A percentile compares a stretch with the other conserved stretches of the same genome.
Evolutionary conservation across 345 rosid genomes (phyloP).

Genomic region (Acer campestre): DNA sequence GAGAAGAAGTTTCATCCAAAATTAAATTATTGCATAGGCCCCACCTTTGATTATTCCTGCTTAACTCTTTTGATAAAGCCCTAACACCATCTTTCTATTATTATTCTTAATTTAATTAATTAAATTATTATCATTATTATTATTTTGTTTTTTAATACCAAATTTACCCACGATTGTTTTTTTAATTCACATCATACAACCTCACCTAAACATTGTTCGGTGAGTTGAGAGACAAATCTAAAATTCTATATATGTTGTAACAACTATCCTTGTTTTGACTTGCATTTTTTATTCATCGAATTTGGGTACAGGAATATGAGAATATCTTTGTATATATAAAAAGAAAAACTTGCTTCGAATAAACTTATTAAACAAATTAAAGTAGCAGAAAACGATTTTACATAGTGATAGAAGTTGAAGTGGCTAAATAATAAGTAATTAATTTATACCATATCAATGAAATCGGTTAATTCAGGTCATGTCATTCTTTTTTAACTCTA

Average conservation of each 20-base stretch:
- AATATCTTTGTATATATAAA: not conserved
- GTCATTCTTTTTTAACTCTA: no score
- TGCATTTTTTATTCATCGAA: not conserved
- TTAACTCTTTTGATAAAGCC: constrained; percentile 62
- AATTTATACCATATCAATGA: no score
- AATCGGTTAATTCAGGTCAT: no score
- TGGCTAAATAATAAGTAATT: no score
- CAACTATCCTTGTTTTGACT: constrained; percentile 7
- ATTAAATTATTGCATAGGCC: constrained; percentile 29
- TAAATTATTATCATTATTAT: no score
- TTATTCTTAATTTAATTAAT: not conserved
- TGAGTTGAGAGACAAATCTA: constrained; percentile 1
- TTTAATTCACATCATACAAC: not conserved
- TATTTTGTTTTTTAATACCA: not conserved
- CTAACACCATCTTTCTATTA: constrained; percentile 33
- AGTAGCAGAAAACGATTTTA: no score
- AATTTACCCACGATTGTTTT: not conserved
- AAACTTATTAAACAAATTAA: no score
- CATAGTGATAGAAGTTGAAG: no score
- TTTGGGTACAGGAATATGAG: not conserved
- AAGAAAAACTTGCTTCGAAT: no score
- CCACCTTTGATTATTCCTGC: constrained; percentile 41
- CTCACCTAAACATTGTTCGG: constrained; percentile 2
- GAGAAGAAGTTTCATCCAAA: constrained; percentile 37
- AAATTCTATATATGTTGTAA: constrained; percentile 1